Percentiles rank a stretch among this genome's conserved stretches.
phyloP scores from a whole-genome alignment of 306 rosid genomes.

The Vicia villosa region DNA sequence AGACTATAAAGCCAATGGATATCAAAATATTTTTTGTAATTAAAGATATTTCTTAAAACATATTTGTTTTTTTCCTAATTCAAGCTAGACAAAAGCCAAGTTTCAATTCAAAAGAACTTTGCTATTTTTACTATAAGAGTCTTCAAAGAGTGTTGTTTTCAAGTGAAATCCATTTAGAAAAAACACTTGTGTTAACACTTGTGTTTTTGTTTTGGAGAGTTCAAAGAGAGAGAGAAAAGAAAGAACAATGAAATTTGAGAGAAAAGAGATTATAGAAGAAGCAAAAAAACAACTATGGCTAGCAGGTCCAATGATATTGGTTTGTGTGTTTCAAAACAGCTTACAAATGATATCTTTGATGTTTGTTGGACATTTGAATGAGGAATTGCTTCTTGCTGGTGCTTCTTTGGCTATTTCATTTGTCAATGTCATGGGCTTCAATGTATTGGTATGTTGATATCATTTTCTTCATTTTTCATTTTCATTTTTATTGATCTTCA shows the following conservation, averaged over 20 bases:
- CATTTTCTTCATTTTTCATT: neutral
- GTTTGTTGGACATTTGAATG: constrained; percentile 73
- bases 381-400: constrained; percentile 59
- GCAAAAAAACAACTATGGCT: constrained; percentile 71
- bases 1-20: too few relatives aligned
- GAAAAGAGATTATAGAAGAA: constrained; percentile 44
- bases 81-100: too few relatives aligned
- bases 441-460: constrained; percentile 22
- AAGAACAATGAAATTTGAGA: constrained; percentile 8
- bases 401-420: constrained; percentile 75
- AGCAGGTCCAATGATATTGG: constrained; percentile 64
- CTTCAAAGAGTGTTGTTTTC: too few relatives aligned
- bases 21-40: too few relatives aligned
- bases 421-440: constrained; percentile 58
- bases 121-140: too few relatives aligned
- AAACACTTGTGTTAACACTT: too few relatives aligned
- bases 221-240: neutral
- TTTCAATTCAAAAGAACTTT: too few relatives aligned
- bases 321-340: constrained; percentile 48
- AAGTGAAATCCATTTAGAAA: too few relatives aligned
- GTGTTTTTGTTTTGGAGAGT: neutral
- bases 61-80: too few relatives aligned
- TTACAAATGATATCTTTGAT: constrained; percentile 57
- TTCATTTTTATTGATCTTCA: neutral
- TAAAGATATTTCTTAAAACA: too few relatives aligned